These are phyloP conservation scores for Pseudodiploospora longispora DNA, from an alignment of 2,329 filamentous ascomycete species.

Conservation along the genomic window DNA sequence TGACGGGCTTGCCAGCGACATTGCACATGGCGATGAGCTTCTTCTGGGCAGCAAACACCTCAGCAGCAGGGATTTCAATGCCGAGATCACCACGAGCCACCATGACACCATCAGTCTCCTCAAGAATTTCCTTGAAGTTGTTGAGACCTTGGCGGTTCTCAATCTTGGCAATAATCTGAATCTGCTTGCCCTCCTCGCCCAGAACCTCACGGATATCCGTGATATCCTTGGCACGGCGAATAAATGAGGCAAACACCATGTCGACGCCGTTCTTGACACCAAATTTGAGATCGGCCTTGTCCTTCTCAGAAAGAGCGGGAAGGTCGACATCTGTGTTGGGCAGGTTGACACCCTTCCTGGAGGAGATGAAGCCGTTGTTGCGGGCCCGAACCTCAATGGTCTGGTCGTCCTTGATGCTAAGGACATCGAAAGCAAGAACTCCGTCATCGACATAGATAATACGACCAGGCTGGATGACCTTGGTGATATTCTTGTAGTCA, in stretches of 20 bases:
- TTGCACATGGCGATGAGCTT: constrained; percentile 99
- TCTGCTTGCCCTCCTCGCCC: constrained; percentile 85
- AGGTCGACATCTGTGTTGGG: constrained; percentile 98
- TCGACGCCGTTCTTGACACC: constrained; percentile 98
- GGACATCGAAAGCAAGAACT: constrained; percentile 91
- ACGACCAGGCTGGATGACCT: constrained; percentile 85
- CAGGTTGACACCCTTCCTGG: constrained; percentile 98
- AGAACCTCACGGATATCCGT: constrained; percentile 84
- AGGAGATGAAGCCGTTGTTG: constrained; percentile 98
- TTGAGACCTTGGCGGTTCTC: constrained; percentile 99
- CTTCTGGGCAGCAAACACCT: constrained; percentile 99
- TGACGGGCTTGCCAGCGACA: constrained; percentile 95
- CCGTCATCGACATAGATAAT: constrained; percentile 98
- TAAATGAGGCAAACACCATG: constrained; percentile 99
- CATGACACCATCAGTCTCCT: constrained; percentile 98
- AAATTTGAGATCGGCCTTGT: constrained; percentile 87
- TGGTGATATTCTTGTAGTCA: constrained; percentile 99
- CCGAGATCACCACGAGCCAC: constrained; percentile 92
- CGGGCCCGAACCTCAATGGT: constrained; percentile 78
- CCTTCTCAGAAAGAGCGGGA: constrained; percentile 94
- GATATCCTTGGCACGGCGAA: constrained; percentile 90
- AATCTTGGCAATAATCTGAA: constrained; percentile 99
- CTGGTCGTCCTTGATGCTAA: constrained; percentile 80
- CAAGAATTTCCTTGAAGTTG: constrained; percentile 97
- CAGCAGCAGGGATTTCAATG: constrained; percentile 96